Evolutionary conservation across 805 yeast genomes (phyloP), one percentile per base, ranked within the genome.

Genomic region (Metschnikowia orientalis): DNA sequence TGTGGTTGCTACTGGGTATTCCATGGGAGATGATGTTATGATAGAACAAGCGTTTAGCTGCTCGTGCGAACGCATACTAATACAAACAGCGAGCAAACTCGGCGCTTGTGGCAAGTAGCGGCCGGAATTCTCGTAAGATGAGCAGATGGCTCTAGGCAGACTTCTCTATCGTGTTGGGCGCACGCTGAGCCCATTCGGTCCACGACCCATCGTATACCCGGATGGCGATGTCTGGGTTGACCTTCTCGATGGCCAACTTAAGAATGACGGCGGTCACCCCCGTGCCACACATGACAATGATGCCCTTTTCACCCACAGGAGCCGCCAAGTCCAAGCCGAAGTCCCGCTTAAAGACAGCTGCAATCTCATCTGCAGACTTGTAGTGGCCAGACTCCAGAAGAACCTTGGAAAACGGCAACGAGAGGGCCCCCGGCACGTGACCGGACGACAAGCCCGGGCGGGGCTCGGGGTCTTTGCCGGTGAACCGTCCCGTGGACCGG

Each of bases 231-330:
- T 61, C 48, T n/a, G 57, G 48, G 8, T 63, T 58, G 22, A 59
- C 53, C 4, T 58, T 51, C 30, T 70, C 61, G 26, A 66, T 52
- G 36, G 95, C 97, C 6, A 81, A 64, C 57, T 84, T 81, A 28
- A 90, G 70, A 24, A 92, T 78, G 42, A 90, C 86, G 1, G 97
- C 97, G 8, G 97, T 81, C 30, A 92, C 97, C 28, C 97, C 98
- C 1, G 97, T 81, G 18, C 97, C 98, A 55, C 98, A 92, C 85
- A 85, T 77, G 23, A 82, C 83, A 30, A 92, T 77, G 12, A 84
- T 77, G 8, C 86, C 89, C 26, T 31, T 35, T 49, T 81, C 80
- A 11, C 66, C 57, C 8, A 47, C 37, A 36, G 58, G 32, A 38
- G 47, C 38, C 12, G 51, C 30, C 24, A 70, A 55, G 25, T 59